These are phyloP conservation scores for Trichoderma sp. DNA, from an alignment of 2,329 filamentous ascomycete species.

Conservation along the genomic window DNA sequence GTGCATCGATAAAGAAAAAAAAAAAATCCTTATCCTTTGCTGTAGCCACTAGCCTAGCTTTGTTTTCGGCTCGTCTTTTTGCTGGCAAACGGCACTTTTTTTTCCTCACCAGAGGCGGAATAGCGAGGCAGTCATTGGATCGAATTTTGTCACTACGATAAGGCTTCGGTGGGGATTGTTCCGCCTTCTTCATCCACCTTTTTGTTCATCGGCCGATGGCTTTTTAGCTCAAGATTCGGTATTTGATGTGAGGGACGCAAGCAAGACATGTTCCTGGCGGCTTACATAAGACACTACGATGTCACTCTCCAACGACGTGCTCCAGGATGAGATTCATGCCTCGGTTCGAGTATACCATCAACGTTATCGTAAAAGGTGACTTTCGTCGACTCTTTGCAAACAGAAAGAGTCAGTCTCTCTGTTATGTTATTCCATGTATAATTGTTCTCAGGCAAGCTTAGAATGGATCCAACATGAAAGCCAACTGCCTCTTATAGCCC, in stretches of 20 bases:
- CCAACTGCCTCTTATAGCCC: not conserved
- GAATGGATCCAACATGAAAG: not conserved
- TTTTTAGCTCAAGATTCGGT: not conserved
- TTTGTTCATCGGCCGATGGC: not conserved
- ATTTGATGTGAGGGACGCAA: not conserved
- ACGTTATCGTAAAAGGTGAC: too few species aligned
- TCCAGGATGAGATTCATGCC: not conserved
- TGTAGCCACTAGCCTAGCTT: conserved; percentile 8
- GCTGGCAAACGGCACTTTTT: not conserved
- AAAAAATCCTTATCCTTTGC: conserved; percentile 26
- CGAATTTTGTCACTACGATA: conserved; percentile 13
- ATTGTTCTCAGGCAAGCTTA: too few species aligned
- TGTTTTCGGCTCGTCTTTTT: too few species aligned
- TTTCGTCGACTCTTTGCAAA: too few species aligned
- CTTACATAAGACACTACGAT: conserved; percentile 9
- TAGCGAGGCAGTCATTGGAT: conserved; percentile 18
- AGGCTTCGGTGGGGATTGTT: conserved; percentile 23
- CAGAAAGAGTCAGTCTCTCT: too few species aligned
- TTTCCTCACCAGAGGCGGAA: conserved; percentile 19
- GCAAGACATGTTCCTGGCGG: not conserved
- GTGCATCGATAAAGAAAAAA: conserved; percentile 23
- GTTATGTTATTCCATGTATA: too few species aligned
- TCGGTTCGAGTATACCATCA: not conserved
- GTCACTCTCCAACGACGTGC: not conserved
- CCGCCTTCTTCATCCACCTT: not conserved